phyloP scores from a whole-genome alignment of 108 stramenopile genomes.

The Nitzschia sp. region DNA sequence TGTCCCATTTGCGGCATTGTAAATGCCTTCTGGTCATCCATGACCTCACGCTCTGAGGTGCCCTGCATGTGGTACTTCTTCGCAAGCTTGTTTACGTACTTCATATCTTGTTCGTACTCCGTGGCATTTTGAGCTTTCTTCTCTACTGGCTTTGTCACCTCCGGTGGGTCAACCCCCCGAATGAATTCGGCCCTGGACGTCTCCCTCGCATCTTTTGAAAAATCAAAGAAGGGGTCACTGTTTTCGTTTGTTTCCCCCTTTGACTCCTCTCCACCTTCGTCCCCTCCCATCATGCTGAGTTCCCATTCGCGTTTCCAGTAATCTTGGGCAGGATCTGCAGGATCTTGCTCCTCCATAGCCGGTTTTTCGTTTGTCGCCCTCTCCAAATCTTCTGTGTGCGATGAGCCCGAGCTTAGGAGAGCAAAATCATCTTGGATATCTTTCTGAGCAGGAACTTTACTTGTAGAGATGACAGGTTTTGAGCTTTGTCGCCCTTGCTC shows the following conservation, averaged over 20 bases:
- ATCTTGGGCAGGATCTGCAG: background rate
- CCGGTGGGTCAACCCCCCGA: constrained; percentile 2
- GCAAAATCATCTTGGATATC: background rate
- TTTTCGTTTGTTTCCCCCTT: background rate
- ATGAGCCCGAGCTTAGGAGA: too few species aligned
- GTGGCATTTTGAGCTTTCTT: background rate
- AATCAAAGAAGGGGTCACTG: background rate
- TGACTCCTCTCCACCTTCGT: background rate
- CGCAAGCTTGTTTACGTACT: background rate
- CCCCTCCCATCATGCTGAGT: constrained; percentile 4
- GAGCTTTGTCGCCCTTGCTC: background rate
- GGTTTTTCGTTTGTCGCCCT: background rate
- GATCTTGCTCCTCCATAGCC: background rate
- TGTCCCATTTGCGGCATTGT: background rate
- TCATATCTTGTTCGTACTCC: constrained; percentile 9
- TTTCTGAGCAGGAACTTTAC: background rate
- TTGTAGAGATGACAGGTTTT: background rate
- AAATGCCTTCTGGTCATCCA: background rate
- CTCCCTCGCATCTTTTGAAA: background rate
- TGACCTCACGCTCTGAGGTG: too few species aligned
- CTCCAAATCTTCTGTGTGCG: too few species aligned
- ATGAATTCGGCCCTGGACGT: background rate
- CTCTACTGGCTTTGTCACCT: background rate
- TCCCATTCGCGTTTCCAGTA: constrained; percentile 12
- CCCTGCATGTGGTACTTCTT: background rate